Percentiles rank a stretch among this genome's conserved stretches.
Conservation (phyloP, 306 rosid species). For the Medicago lupulina region DNA sequence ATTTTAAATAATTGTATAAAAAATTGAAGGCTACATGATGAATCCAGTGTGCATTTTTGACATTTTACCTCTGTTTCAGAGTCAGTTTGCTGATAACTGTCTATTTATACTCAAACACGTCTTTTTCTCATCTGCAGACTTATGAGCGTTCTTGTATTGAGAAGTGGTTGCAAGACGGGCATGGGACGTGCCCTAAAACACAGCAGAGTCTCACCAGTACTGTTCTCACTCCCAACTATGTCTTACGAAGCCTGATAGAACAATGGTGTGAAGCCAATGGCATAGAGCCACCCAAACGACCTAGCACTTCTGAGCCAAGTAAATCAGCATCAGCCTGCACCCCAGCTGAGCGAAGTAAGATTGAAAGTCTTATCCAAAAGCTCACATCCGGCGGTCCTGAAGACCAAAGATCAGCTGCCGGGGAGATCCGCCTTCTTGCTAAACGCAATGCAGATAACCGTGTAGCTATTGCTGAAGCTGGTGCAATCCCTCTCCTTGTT, state of each 20-base stretch:
- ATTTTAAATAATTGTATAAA: slow-evolving; percentile 18
- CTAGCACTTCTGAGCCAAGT: slow-evolving; percentile 63
- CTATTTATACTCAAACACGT: slow-evolving; percentile 31
- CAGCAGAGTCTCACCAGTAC: slow-evolving; percentile 77
- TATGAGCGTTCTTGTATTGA: slow-evolving; percentile 95
- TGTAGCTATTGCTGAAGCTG: slow-evolving; percentile 97
- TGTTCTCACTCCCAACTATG: slow-evolving; percentile 91
- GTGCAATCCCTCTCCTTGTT: slow-evolving; percentile 93
- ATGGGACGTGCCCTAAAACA: slow-evolving; percentile 93
- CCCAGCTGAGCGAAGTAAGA: slow-evolving; percentile 77
- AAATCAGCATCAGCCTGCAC: slow-evolving; percentile 76
- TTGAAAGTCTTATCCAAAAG: slow-evolving; percentile 71
- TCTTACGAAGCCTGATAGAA: slow-evolving; percentile 87
- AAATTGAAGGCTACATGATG: slow-evolving; percentile 10
- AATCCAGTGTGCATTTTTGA: slow-evolving; percentile 24
- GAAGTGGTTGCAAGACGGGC: slow-evolving; percentile 93
- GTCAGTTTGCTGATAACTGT: slow-evolving; percentile 37
- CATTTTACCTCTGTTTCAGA: slow-evolving; percentile 25
- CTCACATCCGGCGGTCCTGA: slow-evolving; percentile 73
- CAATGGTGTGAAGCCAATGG: slow-evolving; percentile 99
- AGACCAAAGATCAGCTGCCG: slow-evolving; percentile 88
- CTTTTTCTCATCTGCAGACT: slow-evolving; percentile 68
- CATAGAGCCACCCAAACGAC: slow-evolving; percentile 89
- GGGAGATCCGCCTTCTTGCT: slow-evolving; percentile 97
- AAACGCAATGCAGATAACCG: slow-evolving; percentile 97